Percentiles rank a stretch among this genome's conserved stretches.
Conservation (phyloP, 768 basidiomycete species). For the Coprinopsis marcescibilis region DNA sequence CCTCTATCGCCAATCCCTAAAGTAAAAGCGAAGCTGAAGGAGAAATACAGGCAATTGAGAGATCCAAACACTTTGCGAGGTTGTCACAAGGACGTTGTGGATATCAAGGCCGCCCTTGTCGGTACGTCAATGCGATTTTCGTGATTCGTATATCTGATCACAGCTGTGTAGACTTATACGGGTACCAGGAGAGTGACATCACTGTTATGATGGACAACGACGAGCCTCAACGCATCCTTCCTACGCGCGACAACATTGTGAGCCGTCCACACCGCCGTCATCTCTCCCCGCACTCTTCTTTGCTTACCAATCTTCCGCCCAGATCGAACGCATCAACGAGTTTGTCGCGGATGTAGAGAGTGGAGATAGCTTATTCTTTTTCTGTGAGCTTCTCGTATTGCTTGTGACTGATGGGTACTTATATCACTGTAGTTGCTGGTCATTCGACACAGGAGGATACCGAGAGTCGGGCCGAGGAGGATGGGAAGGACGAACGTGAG, state of each 20-base stretch:
- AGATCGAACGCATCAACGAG: slow-evolving; percentile 19
- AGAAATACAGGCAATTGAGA: background rate
- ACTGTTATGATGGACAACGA: no score
- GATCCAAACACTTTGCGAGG: background rate
- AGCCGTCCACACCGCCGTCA: slow-evolving; percentile 3
- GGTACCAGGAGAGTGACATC: no score
- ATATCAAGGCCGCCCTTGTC: background rate
- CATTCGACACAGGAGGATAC: background rate
- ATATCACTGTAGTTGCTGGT: background rate
- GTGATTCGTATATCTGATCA: slow-evolving; percentile 30
- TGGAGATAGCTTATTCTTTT: slow-evolving; percentile 52
- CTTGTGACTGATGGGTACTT: background rate
- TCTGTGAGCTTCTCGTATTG: slow-evolving; percentile 42
- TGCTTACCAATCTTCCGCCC: background rate
- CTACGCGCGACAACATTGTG: no score
- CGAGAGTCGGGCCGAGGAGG: background rate
- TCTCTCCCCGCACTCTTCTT: no score
- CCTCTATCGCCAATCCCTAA: no score
- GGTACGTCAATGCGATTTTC: slow-evolving; percentile 16
- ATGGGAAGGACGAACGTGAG: background rate
- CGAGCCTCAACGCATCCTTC: no score
- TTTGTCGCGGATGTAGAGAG: slow-evolving; percentile 38
- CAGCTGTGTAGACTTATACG: no score
- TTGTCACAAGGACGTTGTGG: background rate
- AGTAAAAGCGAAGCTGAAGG: background rate